Evolutionary conservation across 441 rosid genomes (phyloP).

Genomic region (Adansonia madagascariensis): DNA sequence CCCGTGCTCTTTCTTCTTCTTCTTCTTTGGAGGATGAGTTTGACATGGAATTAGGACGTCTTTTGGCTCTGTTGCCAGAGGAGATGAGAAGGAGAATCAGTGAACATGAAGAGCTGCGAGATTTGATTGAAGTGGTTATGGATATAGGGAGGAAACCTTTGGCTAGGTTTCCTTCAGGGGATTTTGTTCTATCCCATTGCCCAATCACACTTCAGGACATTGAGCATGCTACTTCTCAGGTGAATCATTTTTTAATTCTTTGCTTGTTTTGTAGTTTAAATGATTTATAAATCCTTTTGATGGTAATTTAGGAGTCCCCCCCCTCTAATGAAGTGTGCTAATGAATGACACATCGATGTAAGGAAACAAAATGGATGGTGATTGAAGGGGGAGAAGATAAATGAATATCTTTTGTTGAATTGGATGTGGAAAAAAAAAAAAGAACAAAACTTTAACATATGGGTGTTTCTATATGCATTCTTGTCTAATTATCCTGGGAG

Average conservation of each 20-base stretch:
- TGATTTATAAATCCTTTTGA: conserved; percentile 24
- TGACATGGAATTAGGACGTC: conserved; percentile 69
- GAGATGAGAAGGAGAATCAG: conserved; percentile 59
- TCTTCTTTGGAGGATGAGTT: conserved; percentile 48
- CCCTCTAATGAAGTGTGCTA: neutral
- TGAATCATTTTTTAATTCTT: conserved; percentile 14
- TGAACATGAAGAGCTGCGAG: conserved; percentile 61
- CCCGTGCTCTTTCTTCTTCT: conserved; percentile 26
- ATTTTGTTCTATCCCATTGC: conserved; percentile 60
- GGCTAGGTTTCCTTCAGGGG: conserved; percentile 91
- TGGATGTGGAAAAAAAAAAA: neutral
- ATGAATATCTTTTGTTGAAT: neutral
- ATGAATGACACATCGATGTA: neutral
- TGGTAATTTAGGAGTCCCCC: neutral
- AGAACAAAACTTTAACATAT: neutral
- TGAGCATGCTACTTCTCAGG: conserved; percentile 77
- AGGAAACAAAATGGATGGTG: neutral
- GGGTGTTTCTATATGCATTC: neutral
- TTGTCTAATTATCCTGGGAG: neutral
- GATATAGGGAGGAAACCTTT: conserved; percentile 88
- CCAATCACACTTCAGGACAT: conserved; percentile 60
- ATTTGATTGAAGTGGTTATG: conserved; percentile 83
- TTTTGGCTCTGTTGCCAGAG: conserved; percentile 67
- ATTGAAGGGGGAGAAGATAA: neutral
- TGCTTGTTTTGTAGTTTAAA: neutral